phyloP scores from a whole-genome alignment of 768 basidiomycete species.

The Boletus rubropictus region DNA sequence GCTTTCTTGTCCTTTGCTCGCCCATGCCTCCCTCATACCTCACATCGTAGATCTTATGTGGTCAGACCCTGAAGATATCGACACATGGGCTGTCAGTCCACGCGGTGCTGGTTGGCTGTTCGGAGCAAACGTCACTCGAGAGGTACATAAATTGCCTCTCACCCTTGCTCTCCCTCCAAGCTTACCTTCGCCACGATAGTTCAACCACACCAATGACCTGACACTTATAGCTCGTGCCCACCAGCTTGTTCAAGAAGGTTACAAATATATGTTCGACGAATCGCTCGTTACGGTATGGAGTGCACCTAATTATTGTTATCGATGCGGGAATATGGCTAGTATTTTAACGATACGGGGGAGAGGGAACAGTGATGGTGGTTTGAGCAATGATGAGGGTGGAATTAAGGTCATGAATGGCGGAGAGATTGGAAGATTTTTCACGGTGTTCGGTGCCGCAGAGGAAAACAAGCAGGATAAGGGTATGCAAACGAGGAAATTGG shows the following conservation, averaged over 20 bases:
- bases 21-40: not conserved
- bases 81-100: slow-evolving; percentile 95
- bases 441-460: slow-evolving; percentile 78
- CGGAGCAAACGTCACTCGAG: slow-evolving; percentile 77
- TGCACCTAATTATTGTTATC: slow-evolving; percentile 82
- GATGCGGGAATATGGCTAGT: slow-evolving; percentile 87
- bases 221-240: slow-evolving; percentile 90
- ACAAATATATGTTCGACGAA: slow-evolving; percentile 95
- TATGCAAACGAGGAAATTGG: slow-evolving; percentile 68
- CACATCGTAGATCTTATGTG: slow-evolving; percentile 80
- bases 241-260: slow-evolving; percentile 94
- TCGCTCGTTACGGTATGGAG: slow-evolving; percentile 91
- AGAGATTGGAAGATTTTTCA: slow-evolving; percentile 51
- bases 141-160: slow-evolving; percentile 41
- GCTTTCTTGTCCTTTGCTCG: not conserved
- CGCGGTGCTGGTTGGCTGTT: slow-evolving; percentile 96
- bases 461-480: slow-evolving; percentile 87
- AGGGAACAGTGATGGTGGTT: slow-evolving; percentile 33
- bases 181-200: slow-evolving; percentile 40
- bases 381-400: slow-evolving; percentile 6
- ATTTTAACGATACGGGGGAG: slow-evolving; percentile 78
- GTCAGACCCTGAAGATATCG: slow-evolving; percentile 94
- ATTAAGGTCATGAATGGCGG: slow-evolving; percentile 7
- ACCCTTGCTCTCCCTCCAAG: not conserved
- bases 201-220: slow-evolving; percentile 89